These are phyloP conservation scores for Pleurotus djamor DNA, from an alignment of 768 basidiomycete species.

Conservation along the genomic window DNA sequence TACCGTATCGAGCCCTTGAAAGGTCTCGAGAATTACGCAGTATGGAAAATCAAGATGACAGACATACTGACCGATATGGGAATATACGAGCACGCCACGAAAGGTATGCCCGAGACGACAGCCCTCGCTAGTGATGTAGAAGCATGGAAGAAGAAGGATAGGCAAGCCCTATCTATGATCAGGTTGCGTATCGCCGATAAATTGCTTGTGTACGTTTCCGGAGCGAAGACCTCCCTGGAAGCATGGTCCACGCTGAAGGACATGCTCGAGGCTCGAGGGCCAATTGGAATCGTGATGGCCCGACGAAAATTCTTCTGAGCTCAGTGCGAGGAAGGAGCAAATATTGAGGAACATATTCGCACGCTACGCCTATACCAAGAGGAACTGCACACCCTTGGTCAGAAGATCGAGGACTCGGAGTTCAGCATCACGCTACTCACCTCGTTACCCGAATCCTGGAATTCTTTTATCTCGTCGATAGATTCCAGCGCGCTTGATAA, in stretches of 20 bases:
- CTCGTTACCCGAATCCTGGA: constrained; percentile 30
- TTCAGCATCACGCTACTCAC: constrained; percentile 27
- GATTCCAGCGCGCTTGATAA: constrained; percentile 16
- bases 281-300: constrained; percentile 20
- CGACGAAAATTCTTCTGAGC: constrained; percentile 22
- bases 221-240: constrained; percentile 17
- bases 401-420: constrained; percentile 20
- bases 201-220: constrained; percentile 24
- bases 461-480: constrained; percentile 20
- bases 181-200: constrained; percentile 21
- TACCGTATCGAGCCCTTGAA: constrained; percentile 17
- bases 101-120: neutral
- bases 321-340: constrained; percentile 22
- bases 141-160: constrained; percentile 24
- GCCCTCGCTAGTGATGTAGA: neutral
- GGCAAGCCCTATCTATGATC: constrained; percentile 26
- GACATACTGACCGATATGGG: constrained; percentile 21
- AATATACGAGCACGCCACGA: constrained; percentile 10
- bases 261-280: constrained; percentile 24
- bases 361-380: constrained; percentile 19
- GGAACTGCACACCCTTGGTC: constrained; percentile 17
- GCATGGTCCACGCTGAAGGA: constrained; percentile 25
- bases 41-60: constrained; percentile 18
- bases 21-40: constrained; percentile 11
- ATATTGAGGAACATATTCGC: constrained; percentile 28